These are phyloP conservation scores for Trifolium repens DNA, from an alignment of 306 rosid species.

Conservation along the genomic window DNA sequence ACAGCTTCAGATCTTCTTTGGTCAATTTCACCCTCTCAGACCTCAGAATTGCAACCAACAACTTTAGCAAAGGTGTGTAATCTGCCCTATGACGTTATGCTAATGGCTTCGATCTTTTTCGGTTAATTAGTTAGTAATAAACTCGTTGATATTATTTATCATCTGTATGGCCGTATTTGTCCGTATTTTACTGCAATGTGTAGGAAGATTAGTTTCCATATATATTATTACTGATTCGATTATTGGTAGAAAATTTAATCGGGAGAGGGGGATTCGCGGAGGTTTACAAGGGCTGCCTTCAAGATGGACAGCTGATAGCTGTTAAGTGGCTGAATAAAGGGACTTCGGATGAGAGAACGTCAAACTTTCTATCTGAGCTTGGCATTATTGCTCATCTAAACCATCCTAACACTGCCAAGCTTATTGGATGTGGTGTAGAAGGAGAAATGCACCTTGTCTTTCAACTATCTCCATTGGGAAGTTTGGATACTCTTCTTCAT, in stretches of 20 bases:
- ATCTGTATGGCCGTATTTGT: not conserved
- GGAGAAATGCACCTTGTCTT: conserved; percentile 79
- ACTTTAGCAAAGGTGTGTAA: conserved; percentile 63
- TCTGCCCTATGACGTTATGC: not conserved
- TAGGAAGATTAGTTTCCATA: not conserved
- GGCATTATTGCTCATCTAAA: conserved; percentile 74
- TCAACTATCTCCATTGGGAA: conserved; percentile 68
- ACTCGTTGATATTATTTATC: not conserved
- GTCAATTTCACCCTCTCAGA: conserved; percentile 57
- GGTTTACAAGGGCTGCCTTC: conserved; percentile 72
- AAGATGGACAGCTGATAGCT: conserved; percentile 71
- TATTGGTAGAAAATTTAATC: conserved; percentile 61
- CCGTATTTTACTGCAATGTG: not conserved
- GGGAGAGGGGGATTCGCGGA: conserved; percentile 83
- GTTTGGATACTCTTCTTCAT: conserved; percentile 76
- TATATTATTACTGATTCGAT: not conserved
- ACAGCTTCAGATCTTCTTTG: conserved; percentile 55
- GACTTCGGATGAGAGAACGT: conserved; percentile 59
- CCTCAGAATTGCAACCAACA: conserved; percentile 63
- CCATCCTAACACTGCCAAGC: conserved; percentile 78
- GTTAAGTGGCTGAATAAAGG: conserved; percentile 68
- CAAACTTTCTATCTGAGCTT: conserved; percentile 71
- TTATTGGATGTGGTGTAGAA: conserved; percentile 74
- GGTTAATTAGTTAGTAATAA: not conserved
- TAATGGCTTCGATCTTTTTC: not conserved